Conservation (phyloP, 441 rosid genomes). For the Gossypium davidsonii region DNA sequence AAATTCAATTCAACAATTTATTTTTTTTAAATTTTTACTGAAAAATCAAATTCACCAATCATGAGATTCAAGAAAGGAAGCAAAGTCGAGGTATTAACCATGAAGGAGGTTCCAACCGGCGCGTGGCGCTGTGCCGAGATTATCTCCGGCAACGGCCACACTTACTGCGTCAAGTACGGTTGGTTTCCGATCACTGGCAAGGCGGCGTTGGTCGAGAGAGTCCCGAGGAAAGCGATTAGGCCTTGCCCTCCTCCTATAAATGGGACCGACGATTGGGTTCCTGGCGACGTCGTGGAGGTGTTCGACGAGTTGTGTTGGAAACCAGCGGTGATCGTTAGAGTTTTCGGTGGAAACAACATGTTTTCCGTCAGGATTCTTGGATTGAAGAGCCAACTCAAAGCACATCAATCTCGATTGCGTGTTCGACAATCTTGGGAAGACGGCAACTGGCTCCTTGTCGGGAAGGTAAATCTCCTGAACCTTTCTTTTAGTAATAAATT, state of each 20-base stretch:
- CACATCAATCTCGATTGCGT: constrained; percentile 33
- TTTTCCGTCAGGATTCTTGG: constrained; percentile 35
- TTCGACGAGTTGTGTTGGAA: constrained; percentile 39
- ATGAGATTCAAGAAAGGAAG: constrained; percentile 44
- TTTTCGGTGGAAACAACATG: constrained; percentile 10
- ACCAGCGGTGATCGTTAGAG: constrained; percentile 27
- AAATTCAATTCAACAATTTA: background rate
- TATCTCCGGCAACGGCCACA: constrained; percentile 38
- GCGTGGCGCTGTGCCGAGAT: constrained; percentile 37
- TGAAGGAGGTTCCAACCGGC: constrained; percentile 28
- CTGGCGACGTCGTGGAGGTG: constrained; percentile 47
- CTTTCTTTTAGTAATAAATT: background rate
- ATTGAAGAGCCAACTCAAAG: constrained; percentile 12
- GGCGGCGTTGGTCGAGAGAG: constrained; percentile 26
- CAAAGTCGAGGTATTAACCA: constrained; percentile 41
- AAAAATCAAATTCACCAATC: background rate
- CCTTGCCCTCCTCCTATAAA: constrained; percentile 40
- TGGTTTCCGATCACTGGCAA: constrained; percentile 12
- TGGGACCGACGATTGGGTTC: constrained; percentile 23
- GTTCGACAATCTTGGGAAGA: constrained; percentile 39
- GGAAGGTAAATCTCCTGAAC: constrained; percentile 26
- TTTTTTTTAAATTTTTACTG: background rate
- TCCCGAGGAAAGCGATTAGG: constrained; percentile 39
- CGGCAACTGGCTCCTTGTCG: constrained; percentile 37
- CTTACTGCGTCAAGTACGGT: constrained; percentile 28